phyloP scores from a whole-genome alignment of 148 eudicot species.

The Arctostaphylos glauca region DNA sequence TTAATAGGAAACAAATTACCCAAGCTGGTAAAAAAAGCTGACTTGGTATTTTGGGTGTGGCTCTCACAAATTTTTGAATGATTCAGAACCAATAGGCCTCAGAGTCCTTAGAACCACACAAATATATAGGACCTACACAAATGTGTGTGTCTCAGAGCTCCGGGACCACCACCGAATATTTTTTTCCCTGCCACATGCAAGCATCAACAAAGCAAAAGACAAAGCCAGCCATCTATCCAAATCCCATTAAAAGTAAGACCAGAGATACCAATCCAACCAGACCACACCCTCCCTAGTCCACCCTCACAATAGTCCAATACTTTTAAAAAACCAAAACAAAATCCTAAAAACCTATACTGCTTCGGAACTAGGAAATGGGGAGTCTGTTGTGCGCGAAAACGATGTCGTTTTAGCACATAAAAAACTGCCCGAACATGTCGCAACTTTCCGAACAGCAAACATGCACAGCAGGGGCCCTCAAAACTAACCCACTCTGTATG shows the following conservation, averaged over 20 bases:
- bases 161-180: background rate
- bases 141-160: background rate
- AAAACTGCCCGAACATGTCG: no score
- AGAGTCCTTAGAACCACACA: background rate
- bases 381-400: no score
- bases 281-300: background rate
- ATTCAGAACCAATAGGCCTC: background rate
- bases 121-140: background rate
- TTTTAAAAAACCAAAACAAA: background rate
- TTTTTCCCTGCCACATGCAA: background rate
- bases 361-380: background rate
- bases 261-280: background rate
- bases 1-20: background rate
- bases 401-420: no score
- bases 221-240: slow-evolving; percentile 6
- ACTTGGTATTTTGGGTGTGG: background rate
- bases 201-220: slow-evolving; percentile 10
- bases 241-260: background rate
- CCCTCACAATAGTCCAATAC: background rate
- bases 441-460: no score
- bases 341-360: background rate
- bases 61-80: background rate
- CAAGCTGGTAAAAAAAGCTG: background rate
- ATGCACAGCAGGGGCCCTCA: no score
- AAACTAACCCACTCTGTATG: background rate